Conservation (phyloP, 2,329 filamentous ascomycete genomes). For the Stylonectria norvegica region DNA sequence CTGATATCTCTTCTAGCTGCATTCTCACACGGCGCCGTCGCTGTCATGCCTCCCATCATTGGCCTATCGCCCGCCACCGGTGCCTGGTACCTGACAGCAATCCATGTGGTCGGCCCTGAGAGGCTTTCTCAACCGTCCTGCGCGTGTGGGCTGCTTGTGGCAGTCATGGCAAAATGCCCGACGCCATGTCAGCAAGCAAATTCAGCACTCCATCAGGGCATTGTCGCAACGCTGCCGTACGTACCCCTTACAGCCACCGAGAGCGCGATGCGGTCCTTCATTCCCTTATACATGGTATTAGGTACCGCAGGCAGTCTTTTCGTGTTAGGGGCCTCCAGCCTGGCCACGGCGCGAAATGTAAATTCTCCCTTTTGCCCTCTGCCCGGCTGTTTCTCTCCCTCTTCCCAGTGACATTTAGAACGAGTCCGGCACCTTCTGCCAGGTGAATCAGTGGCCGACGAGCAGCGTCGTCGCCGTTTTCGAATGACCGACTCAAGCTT, state of each 20-base stretch:
- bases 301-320: too few species aligned
- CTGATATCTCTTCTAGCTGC: slow-evolving; percentile 27
- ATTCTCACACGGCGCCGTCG: slow-evolving; percentile 10
- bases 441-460: neutral
- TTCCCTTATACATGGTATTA: too few species aligned
- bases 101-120: slow-evolving; percentile 39
- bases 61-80: slow-evolving; percentile 26
- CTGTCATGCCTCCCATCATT: slow-evolving; percentile 24
- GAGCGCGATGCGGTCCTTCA: too few species aligned
- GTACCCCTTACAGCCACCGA: too few species aligned
- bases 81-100: slow-evolving; percentile 42
- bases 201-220: too few species aligned
- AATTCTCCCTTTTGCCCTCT: slow-evolving; percentile 8
- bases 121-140: too few species aligned
- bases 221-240: too few species aligned
- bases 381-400: too few species aligned
- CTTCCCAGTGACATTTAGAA: slow-evolving; percentile 17
- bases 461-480: neutral
- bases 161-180: too few species aligned
- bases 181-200: too few species aligned
- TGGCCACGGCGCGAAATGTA: slow-evolving; percentile 15
- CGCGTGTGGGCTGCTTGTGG: too few species aligned
- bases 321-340: too few species aligned
- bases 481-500: slow-evolving; percentile 11
- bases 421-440: neutral